Conservation (phyloP, 208 protist genomes). For the Wallacemonas sp. region DNA sequence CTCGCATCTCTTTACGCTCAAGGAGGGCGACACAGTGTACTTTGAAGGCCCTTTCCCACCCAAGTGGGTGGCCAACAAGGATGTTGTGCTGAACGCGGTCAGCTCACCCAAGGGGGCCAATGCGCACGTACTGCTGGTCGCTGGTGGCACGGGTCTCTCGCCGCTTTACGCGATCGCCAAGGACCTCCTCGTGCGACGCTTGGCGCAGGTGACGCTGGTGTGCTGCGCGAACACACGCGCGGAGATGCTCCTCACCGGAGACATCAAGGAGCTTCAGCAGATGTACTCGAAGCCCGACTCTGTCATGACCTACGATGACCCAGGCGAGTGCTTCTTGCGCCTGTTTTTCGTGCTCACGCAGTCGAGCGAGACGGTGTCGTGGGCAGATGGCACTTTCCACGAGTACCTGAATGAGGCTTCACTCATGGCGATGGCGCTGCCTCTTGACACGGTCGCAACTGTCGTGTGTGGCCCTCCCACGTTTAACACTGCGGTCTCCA, state of each 20-base stretch:
- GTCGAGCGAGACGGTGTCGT: conserved; percentile 7
- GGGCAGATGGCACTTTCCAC: neutral
- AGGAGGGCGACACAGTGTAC: conserved; percentile 39
- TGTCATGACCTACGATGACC: conserved; percentile 4
- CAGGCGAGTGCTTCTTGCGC: neutral
- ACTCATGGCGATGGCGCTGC: conserved; percentile 11
- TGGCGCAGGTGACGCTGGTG: conserved; percentile 54
- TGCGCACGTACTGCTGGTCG: conserved; percentile 60
- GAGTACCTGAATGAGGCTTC: conserved; percentile 5
- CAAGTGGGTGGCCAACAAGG: conserved; percentile 38
- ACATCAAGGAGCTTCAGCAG: conserved; percentile 40
- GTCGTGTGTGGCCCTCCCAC: conserved; percentile 63
- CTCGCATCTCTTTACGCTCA: conserved; percentile 38
- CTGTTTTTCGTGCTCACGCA: conserved; percentile 9
- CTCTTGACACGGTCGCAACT: conserved; percentile 20
- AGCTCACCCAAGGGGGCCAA: neutral
- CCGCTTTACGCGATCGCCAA: conserved; percentile 62
- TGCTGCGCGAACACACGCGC: conserved; percentile 35
- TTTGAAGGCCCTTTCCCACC: conserved; percentile 60
- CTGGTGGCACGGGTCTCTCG: conserved; percentile 61
- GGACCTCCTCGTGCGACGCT: conserved; percentile 37
- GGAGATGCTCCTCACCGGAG: conserved; percentile 39
- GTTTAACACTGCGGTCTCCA: conserved; percentile 36
- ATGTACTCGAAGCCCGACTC: conserved; percentile 18
- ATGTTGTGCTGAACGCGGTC: conserved; percentile 28